Percentiles rank a stretch among this genome's conserved stretches.
Evolutionary conservation across 225 moss, liverwort and hornwort species (phyloP).

Genomic region (Pleurozium schreberi): DNA sequence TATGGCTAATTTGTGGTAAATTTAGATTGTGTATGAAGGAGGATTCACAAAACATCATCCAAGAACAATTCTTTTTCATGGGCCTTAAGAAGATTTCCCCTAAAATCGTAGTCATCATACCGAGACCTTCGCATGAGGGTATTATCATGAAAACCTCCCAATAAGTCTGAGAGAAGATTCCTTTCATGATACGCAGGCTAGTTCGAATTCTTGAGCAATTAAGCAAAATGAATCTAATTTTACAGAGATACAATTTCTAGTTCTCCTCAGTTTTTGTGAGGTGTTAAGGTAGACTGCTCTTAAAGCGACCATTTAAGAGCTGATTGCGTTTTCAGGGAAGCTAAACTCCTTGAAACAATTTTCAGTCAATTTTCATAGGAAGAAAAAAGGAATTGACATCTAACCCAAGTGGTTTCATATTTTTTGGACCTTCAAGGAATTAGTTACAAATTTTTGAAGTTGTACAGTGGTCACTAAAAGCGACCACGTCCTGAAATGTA

Average conservation of each 20-base stretch:
- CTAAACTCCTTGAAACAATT: no score
- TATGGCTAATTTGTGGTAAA: neutral
- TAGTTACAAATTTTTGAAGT: no score
- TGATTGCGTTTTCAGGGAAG: no score
- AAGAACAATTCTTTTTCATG: neutral
- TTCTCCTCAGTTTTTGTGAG: no score
- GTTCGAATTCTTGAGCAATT: neutral
- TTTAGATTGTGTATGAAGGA: neutral
- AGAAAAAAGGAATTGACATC: no score
- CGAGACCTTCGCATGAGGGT: neutral
- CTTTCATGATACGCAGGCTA: neutral
- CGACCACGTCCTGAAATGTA: no score
- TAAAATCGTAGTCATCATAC: neutral
- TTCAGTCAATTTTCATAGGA: no score
- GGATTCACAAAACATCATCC: neutral
- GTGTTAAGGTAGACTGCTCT: no score
- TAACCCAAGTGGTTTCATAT: no score
- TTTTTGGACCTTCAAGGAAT: no score
- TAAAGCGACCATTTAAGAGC: no score
- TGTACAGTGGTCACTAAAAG: no score
- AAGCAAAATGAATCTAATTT: neutral
- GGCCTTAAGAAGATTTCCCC: neutral
- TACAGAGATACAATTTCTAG: neutral
- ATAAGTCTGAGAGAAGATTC: neutral
- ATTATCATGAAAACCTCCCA: neutral